Conservation (phyloP, 768 basidiomycete species). For the Podaxis sp. region DNA sequence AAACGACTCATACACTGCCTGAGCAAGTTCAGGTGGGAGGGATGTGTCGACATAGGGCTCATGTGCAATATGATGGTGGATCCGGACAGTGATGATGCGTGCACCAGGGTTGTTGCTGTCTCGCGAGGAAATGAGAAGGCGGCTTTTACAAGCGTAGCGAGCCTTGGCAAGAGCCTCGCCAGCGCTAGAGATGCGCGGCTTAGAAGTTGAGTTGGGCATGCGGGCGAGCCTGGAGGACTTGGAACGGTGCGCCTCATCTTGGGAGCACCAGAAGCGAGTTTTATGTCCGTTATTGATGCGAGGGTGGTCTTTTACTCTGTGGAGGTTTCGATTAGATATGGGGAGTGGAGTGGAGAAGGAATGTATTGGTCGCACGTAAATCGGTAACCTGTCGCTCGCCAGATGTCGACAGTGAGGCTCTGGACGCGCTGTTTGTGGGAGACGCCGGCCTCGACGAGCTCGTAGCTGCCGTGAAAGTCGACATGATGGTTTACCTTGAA, state of each 20-base stretch:
- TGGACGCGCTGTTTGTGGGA: conserved; percentile 44
- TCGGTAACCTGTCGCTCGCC: conserved; percentile 48
- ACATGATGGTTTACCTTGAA: conserved; percentile 35
- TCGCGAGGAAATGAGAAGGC: conserved; percentile 45
- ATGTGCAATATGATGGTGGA: conserved; percentile 45
- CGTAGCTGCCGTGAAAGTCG: conserved; percentile 44
- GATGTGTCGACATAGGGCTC: conserved; percentile 42
- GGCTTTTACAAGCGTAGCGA: conserved; percentile 44
- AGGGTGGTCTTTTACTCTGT: conserved; percentile 51
- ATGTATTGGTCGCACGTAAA: conserved; percentile 39
- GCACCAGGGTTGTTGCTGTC: conserved; percentile 25
- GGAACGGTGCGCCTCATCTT: conserved; percentile 44
- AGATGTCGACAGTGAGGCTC: conserved; percentile 42
- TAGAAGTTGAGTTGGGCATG: conserved; percentile 24
- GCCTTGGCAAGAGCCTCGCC: conserved; percentile 40
- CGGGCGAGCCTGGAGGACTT: conserved; percentile 35
- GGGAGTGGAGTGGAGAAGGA: conserved; percentile 8
- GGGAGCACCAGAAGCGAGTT: conserved; percentile 52
- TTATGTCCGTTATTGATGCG: conserved; percentile 47
- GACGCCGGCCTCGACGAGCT: conserved; percentile 27
- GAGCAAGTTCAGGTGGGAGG: conserved; percentile 36
- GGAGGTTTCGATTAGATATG: conserved; percentile 6
- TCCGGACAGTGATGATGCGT: conserved; percentile 37
- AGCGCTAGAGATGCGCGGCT: conserved; percentile 36
- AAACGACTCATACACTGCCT: conserved; percentile 33